Base-by-base conservation (phyloP, 2,329 filamentous ascomycete species). In the Colletotrichum caudatum region DNA sequence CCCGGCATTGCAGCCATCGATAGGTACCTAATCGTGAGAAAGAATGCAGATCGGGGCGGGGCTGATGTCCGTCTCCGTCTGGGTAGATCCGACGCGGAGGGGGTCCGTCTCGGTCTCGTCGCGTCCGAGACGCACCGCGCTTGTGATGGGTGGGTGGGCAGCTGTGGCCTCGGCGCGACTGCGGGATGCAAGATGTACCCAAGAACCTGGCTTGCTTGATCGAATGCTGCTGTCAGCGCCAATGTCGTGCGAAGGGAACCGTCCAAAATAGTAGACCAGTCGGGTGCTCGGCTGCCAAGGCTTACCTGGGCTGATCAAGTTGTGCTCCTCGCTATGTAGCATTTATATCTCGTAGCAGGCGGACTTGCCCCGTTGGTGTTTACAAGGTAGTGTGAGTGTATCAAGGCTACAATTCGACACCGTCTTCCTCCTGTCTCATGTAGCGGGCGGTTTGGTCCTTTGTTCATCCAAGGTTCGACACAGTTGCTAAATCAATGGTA, bases 31-130 rank as follows among this genome's bases (percentile, higher is more conserved):
- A n/a, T 46, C 29, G 37, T 61, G 57, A 48, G 37, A 61, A 56
- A 37, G 26, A n/a, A 46, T 14, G 57, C 23, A 35, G 26, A 50
- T 16, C 23, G 53, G 37, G 16, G 35, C 14, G 53, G 37, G 16
- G 46, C 9, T 11, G 20, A 26, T 23, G 11, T 26, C 33, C 11
- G 26, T 35, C 20, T 62, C 14, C 33, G 37, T 29, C 14, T 5
- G 20, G n/a, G 37, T 39, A 33, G 46, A 26, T 20, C 44, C 23
- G 20, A n/a, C 29, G 29, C 29, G 6, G 16, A 2, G 41, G 41
- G 41, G 23, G 48, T 61, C 50, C 62, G 54, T 39, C n/a, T 66
- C 3, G 16, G 26, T 18, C 35, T 33, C n/a, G 53, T 23, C 48
- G 44, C 48, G 33, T 51, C 37, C 1, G 41, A 20, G 62, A 39